A percentile compares a stretch with the other conserved stretches of the same genome.
Conservation (phyloP, 2,329 filamentous ascomycete species). For the Pestalotiopsis sp. region DNA sequence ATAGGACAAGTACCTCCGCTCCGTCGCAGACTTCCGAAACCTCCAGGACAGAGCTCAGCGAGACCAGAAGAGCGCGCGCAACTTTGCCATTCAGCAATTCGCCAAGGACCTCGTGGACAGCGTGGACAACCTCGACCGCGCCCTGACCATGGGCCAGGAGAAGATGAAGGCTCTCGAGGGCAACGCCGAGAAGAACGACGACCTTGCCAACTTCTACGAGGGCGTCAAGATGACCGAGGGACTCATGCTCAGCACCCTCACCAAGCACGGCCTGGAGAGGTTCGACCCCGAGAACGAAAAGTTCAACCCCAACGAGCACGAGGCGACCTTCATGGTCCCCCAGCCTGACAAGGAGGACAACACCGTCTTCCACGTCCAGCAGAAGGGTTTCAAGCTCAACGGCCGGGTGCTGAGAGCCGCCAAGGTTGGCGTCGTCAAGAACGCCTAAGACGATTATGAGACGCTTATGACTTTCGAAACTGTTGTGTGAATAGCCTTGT, state of each 20-base stretch:
- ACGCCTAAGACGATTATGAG: slow-evolving; percentile 9
- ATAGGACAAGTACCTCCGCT: slow-evolving; percentile 93
- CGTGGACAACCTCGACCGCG: slow-evolving; percentile 96
- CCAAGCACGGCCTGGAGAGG: slow-evolving; percentile 92
- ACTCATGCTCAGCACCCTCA: slow-evolving; percentile 83
- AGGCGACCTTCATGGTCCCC: slow-evolving; percentile 93
- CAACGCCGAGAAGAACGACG: slow-evolving; percentile 49
- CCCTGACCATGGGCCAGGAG: slow-evolving; percentile 77
- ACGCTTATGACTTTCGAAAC: neutral
- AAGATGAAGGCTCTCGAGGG: slow-evolving; percentile 62
- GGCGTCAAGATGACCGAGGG: slow-evolving; percentile 94
- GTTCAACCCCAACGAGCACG: slow-evolving; percentile 96
- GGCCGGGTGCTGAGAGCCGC: slow-evolving; percentile 86
- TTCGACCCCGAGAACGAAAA: slow-evolving; percentile 83
- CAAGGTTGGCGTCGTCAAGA: slow-evolving; percentile 96
- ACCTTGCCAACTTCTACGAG: slow-evolving; percentile 80
- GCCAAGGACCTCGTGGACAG: slow-evolving; percentile 93
- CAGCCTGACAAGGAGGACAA: slow-evolving; percentile 87
- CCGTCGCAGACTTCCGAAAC: slow-evolving; percentile 96
- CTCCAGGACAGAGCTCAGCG: slow-evolving; percentile 93
- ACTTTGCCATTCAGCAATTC: slow-evolving; percentile 96
- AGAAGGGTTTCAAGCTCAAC: slow-evolving; percentile 95
- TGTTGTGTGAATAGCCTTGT: slow-evolving; percentile 15
- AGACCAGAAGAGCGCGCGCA: slow-evolving; percentile 82
- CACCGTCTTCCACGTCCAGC: slow-evolving; percentile 88